Conservation (phyloP, 768 basidiomycete genomes). For the Lactifluus rugatus region DNA sequence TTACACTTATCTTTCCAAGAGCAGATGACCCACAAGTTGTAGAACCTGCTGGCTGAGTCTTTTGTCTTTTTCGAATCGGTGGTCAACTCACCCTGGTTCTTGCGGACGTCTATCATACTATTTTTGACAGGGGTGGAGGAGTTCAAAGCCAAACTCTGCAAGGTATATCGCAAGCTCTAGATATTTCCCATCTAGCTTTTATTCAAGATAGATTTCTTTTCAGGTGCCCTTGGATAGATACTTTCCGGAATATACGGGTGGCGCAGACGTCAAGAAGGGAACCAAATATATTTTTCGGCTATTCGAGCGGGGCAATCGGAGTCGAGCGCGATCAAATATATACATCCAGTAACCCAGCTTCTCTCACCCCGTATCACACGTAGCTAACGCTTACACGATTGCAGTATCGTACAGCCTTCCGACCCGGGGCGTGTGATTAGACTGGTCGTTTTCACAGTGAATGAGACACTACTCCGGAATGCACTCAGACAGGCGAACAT, state of each 20-base stretch:
- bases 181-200: neutral
- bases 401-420: too few species aligned
- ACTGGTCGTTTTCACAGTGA: too few species aligned
- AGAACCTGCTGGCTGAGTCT: slow-evolving; percentile 39
- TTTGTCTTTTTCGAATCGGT: slow-evolving; percentile 40
- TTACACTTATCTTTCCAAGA: slow-evolving; percentile 21
- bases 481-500: too few species aligned
- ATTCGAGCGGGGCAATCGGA: slow-evolving; percentile 38
- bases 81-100: slow-evolving; percentile 45
- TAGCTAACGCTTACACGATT: too few species aligned
- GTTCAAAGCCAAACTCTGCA: slow-evolving; percentile 41
- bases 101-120: slow-evolving; percentile 32
- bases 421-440: too few species aligned
- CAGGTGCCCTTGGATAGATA: slow-evolving; percentile 24
- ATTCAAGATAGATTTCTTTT: neutral
- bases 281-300: slow-evolving; percentile 39
- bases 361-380: too few species aligned
- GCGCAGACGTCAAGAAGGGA: slow-evolving; percentile 36
- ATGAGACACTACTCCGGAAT: too few species aligned
- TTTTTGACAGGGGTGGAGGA: slow-evolving; percentile 36
- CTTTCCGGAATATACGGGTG: slow-evolving; percentile 37
- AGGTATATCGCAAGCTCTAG: slow-evolving; percentile 19
- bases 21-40: neutral
- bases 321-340: slow-evolving; percentile 22
- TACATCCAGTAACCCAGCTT: neutral